Conservation (phyloP, 257 asterid genomes). For the Ilex aquifolium region DNA sequence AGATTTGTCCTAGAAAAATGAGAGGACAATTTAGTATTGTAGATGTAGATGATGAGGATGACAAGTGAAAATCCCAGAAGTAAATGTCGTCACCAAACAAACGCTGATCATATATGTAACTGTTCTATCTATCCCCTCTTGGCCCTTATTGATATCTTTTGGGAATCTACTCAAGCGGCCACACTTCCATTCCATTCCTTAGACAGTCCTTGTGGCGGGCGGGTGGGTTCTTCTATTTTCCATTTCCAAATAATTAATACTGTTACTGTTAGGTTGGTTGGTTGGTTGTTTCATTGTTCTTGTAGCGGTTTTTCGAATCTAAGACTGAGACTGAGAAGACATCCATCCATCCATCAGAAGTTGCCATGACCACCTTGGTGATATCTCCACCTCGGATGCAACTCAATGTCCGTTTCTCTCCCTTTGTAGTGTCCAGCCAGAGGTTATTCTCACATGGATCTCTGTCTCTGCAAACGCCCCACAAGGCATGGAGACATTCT, state of each 20-base stretch:
- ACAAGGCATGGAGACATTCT: constrained; percentile 11
- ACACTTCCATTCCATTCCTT: no score
- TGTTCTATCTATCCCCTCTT: not conserved
- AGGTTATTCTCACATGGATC: constrained; percentile 15
- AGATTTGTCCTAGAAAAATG: not conserved
- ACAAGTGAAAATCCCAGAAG: not conserved
- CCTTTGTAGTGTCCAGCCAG: constrained; percentile 15
- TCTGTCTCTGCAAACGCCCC: constrained; percentile 13
- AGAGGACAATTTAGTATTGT: not conserved
- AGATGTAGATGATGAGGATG: not conserved
- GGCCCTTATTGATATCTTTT: not conserved
- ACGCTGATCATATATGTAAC: not conserved
- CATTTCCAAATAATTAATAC: no score
- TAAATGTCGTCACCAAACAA: not conserved
- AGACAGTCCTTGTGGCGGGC: no score
- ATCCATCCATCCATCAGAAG: not conserved
- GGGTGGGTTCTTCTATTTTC: no score
- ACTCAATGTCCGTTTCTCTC: constrained; percentile 11
- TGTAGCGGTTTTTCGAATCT: not conserved
- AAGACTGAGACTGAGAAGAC: not conserved
- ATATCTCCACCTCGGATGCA: constrained; percentile 18
- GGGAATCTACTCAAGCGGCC: not conserved
- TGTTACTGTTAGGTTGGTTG: no score
- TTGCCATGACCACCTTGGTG: constrained; percentile 20
- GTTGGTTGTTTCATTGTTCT: no score